Evolutionary conservation across 1,284 basidiomycete genomes (phyloP).

Genomic region (Marasmius tenuissimus): DNA sequence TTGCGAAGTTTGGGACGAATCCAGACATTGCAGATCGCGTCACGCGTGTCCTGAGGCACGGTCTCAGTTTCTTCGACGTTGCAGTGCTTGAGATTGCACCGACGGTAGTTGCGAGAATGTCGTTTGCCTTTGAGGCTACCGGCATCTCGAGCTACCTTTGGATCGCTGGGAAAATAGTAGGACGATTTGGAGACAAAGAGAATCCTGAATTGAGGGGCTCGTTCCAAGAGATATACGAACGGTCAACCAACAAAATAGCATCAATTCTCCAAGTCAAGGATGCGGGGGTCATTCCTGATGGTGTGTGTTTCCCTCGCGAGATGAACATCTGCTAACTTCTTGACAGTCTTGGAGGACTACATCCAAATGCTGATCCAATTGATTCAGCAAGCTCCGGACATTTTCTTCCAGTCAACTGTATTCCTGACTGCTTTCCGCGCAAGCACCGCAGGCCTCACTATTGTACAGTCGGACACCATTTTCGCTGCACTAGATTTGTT

Average conservation of each 20-base stretch:
- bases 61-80: constrained; percentile 79
- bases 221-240: constrained; percentile 72
- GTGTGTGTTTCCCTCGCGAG: constrained; percentile 39
- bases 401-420: constrained; percentile 75
- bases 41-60: constrained; percentile 85
- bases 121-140: constrained; percentile 76
- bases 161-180: constrained; percentile 87
- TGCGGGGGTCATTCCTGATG: constrained; percentile 79
- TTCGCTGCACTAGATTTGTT: constrained; percentile 84
- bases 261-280: constrained; percentile 64
- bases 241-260: constrained; percentile 71
- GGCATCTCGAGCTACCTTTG: constrained; percentile 91
- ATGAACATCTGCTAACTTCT: background rate
- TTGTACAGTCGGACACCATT: constrained; percentile 80
- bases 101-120: constrained; percentile 75
- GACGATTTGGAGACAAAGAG: constrained; percentile 69
- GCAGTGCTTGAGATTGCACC: constrained; percentile 70
- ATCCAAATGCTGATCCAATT: constrained; percentile 79
- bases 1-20: constrained; percentile 78
- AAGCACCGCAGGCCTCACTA: constrained; percentile 73
- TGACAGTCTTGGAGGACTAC: constrained; percentile 92
- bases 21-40: constrained; percentile 83
- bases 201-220: constrained; percentile 51
- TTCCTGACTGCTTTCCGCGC: constrained; percentile 79
- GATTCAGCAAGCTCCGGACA: constrained; percentile 67